phyloP scores from a whole-genome alignment of 345 rosid species.

The Gossypium bickii region DNA sequence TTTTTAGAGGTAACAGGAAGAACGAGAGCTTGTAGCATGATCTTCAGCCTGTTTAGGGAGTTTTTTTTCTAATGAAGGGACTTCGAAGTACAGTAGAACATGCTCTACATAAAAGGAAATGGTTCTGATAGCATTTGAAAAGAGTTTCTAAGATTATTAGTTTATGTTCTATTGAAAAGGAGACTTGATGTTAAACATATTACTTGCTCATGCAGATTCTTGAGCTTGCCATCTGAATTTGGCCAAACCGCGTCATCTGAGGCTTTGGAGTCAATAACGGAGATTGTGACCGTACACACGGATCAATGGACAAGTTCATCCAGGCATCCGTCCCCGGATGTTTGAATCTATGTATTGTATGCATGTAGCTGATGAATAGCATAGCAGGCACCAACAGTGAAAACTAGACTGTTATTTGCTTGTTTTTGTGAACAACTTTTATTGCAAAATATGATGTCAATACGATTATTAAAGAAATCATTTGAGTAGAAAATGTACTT shows the following conservation, averaged over 20 bases:
- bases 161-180: background rate
- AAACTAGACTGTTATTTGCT: background rate
- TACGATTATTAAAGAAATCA: background rate
- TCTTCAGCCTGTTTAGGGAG: background rate
- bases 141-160: background rate
- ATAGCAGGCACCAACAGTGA: background rate
- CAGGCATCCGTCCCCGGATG: background rate
- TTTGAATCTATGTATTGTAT: slow-evolving; percentile 1
- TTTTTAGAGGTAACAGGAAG: background rate
- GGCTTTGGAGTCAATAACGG: background rate
- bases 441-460: background rate
- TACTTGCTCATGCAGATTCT: background rate
- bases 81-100: background rate
- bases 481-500: background rate
- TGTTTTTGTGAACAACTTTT: background rate
- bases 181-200: background rate
- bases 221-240: background rate
- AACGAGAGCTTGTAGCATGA: background rate
- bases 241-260: background rate
- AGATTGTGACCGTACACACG: background rate
- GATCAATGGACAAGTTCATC: background rate
- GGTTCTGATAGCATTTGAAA: background rate
- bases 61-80: background rate
- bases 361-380: background rate
- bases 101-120: background rate